phyloP scores from a whole-genome alignment of 306 rosid genomes.

The Gillenia trifoliata region DNA sequence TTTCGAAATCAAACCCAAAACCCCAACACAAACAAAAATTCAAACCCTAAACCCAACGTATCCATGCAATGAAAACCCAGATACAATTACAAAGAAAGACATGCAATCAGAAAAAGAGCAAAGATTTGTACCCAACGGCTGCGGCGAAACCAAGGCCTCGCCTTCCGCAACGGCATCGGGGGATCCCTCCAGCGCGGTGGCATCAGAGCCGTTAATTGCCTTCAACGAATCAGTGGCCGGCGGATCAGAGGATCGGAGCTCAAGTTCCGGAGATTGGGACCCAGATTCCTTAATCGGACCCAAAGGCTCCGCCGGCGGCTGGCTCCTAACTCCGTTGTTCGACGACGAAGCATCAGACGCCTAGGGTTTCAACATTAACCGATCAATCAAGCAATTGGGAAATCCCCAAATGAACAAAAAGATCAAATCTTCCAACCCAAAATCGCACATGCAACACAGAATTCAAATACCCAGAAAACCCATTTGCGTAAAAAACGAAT shows the following conservation, averaged over 20 bases:
- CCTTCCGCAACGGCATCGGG: constrained; percentile 41
- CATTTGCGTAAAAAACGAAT: background rate
- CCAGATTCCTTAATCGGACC: constrained; percentile 67
- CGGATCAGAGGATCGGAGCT: constrained; percentile 68
- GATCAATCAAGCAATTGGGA: constrained; percentile 19
- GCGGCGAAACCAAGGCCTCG: constrained; percentile 53
- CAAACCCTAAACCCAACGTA: constrained; percentile 29
- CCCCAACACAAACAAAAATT: constrained; percentile 14
- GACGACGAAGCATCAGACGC: constrained; percentile 67
- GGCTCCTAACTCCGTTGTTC: constrained; percentile 39
- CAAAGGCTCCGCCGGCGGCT: constrained; percentile 38
- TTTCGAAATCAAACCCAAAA: constrained; percentile 26
- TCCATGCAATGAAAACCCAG: constrained; percentile 11
- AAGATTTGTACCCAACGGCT: constrained; percentile 41
- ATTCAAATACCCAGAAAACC: constrained; percentile 9
- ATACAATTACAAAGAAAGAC: background rate
- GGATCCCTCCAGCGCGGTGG: constrained; percentile 35
- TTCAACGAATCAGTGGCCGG: constrained; percentile 46
- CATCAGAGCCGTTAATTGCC: constrained; percentile 46
- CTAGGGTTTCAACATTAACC: constrained; percentile 32
- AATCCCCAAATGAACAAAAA: background rate
- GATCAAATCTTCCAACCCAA: background rate
- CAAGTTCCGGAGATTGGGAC: constrained; percentile 47
- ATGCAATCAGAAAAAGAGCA: background rate
- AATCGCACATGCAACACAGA: constrained; percentile 7